Percentiles rank a stretch among this genome's conserved stretches.
Conservation (phyloP, 2,329 filamentous ascomycete species). For the Pseudogymnoascus sp. region DNA sequence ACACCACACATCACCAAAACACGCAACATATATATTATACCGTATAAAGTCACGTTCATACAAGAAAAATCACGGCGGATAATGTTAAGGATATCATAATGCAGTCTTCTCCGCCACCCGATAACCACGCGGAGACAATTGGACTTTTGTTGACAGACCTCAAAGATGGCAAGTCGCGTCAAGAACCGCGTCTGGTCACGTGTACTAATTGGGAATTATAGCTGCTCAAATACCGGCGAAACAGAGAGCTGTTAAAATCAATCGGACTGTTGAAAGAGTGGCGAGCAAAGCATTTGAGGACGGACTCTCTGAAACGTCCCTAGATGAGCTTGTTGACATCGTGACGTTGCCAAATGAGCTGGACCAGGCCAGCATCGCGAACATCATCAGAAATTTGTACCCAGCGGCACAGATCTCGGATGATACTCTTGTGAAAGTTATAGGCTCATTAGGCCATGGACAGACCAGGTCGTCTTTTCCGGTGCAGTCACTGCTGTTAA, state of each 20-base stretch:
- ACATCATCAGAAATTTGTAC: slow-evolving; percentile 67
- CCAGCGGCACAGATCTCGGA: slow-evolving; percentile 58
- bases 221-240: slow-evolving; percentile 58
- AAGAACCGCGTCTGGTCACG: slow-evolving; percentile 3
- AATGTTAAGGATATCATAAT: background rate
- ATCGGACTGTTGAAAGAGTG: slow-evolving; percentile 56
- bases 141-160: slow-evolving; percentile 20
- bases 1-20: background rate
- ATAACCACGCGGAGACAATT: background rate
- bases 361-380: slow-evolving; percentile 66
- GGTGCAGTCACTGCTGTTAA: slow-evolving; percentile 64
- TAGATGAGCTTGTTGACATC: slow-evolving; percentile 59
- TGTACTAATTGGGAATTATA: slow-evolving; percentile 24
- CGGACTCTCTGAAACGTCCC: slow-evolving; percentile 55
- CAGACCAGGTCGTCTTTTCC: slow-evolving; percentile 64
- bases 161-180: slow-evolving; percentile 24
- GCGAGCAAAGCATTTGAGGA: slow-evolving; percentile 57
- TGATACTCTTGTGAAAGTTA: slow-evolving; percentile 55
- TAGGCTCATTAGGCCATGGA: slow-evolving; percentile 71
- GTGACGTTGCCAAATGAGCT: slow-evolving; percentile 60
- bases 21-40: background rate
- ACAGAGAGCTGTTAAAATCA: slow-evolving; percentile 55
- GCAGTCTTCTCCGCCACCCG: background rate
- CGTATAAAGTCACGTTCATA: background rate
- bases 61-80: background rate